phyloP scores from a whole-genome alignment of 345 rosid genomes.

The Bruguiera parviflora region DNA sequence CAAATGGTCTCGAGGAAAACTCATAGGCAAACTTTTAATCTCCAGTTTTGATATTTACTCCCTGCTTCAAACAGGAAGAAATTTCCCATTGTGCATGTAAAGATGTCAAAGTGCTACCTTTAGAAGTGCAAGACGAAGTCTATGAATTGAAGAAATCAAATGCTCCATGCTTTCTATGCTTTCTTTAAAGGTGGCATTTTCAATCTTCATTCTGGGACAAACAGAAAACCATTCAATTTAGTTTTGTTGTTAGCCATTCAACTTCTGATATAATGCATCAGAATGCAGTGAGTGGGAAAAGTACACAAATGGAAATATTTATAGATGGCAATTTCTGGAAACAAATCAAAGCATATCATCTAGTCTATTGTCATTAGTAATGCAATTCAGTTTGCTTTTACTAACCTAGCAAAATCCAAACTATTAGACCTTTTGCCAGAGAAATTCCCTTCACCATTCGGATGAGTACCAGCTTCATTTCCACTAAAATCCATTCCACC shows the following conservation, averaged over 20 bases:
- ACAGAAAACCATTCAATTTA: background rate
- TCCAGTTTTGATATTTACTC: background rate
- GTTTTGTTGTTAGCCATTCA: background rate
- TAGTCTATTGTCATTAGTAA: background rate
- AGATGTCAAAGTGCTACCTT: constrained; percentile 44
- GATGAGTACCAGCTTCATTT: constrained; percentile 40
- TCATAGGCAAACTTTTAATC: no score
- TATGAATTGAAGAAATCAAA: constrained; percentile 65
- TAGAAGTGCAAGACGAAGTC: constrained; percentile 72
- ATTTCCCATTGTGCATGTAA: background rate
- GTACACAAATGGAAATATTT: background rate
- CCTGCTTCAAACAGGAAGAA: background rate
- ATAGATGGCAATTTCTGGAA: background rate
- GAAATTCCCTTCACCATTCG: constrained; percentile 36
- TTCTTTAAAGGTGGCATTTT: constrained; percentile 87
- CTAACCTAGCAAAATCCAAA: constrained; percentile 77
- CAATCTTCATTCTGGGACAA: constrained; percentile 68
- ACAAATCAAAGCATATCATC: constrained; percentile 8
- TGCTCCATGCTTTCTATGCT: constrained; percentile 80
- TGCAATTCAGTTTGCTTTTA: constrained; percentile 4
- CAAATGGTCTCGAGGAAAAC: no score
- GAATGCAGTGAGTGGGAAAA: background rate
- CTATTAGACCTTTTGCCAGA: constrained; percentile 30
- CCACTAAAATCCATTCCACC: constrained; percentile 45
- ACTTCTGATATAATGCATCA: background rate